These are phyloP conservation scores for Reutealis trisperma DNA, from an alignment of 345 rosid species.

Conservation along the genomic window DNA sequence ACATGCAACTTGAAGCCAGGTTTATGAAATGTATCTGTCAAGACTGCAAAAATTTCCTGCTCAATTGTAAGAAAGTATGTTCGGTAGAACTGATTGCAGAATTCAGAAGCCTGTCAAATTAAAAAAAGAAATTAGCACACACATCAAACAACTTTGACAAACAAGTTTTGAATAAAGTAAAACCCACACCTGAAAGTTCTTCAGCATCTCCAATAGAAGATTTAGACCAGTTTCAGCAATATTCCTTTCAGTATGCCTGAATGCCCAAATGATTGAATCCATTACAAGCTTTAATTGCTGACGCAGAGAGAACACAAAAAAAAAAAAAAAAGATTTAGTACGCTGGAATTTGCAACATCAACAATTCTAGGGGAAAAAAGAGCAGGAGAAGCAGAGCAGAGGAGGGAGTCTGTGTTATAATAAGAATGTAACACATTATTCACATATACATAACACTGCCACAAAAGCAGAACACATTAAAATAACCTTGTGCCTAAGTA, in stretches of 20 bases:
- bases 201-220: constrained; percentile 88
- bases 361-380: too few species aligned
- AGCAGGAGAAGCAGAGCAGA: too few species aligned
- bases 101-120: constrained; percentile 55
- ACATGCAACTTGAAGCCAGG: constrained; percentile 99
- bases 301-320: not conserved
- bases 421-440: too few species aligned
- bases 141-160: not conserved
- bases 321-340: too few species aligned
- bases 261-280: constrained; percentile 99
- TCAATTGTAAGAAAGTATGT: constrained; percentile 68
- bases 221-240: constrained; percentile 97
- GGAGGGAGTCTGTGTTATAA: too few species aligned
- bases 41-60: constrained; percentile 96
- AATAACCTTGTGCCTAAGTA: too few species aligned
- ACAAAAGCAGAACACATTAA: too few species aligned
- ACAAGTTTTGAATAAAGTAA: not conserved
- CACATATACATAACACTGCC: too few species aligned
- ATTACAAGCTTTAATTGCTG: constrained; percentile 98
- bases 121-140: constrained; percentile 26
- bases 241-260: constrained; percentile 98
- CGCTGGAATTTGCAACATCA: too few species aligned
- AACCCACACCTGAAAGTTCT: constrained; percentile 74
- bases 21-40: constrained; percentile 96
- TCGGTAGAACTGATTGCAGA: constrained; percentile 83